Conservation (phyloP, 2,329 filamentous ascomycete species). For the Fusarium sp. region DNA sequence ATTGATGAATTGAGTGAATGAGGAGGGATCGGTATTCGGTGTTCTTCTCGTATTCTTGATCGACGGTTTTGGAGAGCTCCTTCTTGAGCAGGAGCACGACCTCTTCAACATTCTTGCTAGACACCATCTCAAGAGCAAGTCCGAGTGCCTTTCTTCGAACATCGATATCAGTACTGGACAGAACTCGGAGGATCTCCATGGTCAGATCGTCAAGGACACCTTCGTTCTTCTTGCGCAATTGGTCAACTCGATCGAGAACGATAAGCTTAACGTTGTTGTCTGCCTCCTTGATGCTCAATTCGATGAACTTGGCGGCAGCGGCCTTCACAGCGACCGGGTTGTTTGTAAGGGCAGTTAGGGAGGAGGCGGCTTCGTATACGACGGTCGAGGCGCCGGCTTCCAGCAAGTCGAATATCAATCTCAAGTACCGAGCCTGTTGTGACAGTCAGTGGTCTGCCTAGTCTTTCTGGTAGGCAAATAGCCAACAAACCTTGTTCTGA, state of each 20-base stretch:
- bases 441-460: conserved; percentile 44
- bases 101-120: conserved; percentile 98
- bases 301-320: conserved; percentile 94
- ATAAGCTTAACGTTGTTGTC: conserved; percentile 99
- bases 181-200: conserved; percentile 95
- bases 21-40: conserved; percentile 93
- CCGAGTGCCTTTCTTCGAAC: conserved; percentile 91
- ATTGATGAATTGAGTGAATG: conserved; percentile 97
- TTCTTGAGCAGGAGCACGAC: conserved; percentile 97
- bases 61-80: conserved; percentile 95
- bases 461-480: background rate
- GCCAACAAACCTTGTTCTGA: conserved; percentile 83
- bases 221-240: conserved; percentile 86
- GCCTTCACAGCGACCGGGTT: conserved; percentile 99
- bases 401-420: conserved; percentile 95
- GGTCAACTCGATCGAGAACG: conserved; percentile 92
- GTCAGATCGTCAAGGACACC: conserved; percentile 92
- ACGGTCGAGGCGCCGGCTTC: conserved; percentile 95
- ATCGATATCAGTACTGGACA: conserved; percentile 95
- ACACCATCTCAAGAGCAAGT: conserved; percentile 96
- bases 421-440: conserved; percentile 82
- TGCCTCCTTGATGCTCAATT: conserved; percentile 95
- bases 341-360: conserved; percentile 90
- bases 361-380: conserved; percentile 96
- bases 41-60: conserved; percentile 99